Conservation (phyloP, 768 basidiomycete genomes). For the Amanita molliuscula region DNA sequence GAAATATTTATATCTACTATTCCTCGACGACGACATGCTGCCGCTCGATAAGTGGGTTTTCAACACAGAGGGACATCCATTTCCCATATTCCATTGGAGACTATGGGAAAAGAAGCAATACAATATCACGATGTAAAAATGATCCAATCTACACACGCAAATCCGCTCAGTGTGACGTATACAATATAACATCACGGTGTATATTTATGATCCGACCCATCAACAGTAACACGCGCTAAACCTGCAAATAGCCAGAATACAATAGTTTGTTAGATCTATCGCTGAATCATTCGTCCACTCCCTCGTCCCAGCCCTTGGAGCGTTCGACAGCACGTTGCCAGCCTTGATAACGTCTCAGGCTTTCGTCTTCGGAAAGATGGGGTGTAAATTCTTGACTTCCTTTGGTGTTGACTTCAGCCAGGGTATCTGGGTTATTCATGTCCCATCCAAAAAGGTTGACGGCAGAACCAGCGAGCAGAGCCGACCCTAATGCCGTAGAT, state of each 20-base stretch:
- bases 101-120: conserved; percentile 38
- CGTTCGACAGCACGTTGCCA: conserved; percentile 90
- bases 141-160: no score
- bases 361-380: conserved; percentile 34
- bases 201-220: no score
- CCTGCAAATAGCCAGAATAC: neutral
- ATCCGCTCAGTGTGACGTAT: no score
- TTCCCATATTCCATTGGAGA: conserved; percentile 64
- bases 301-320: conserved; percentile 73
- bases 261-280: neutral
- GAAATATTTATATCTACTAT: conserved; percentile 65
- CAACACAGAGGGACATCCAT: conserved; percentile 66
- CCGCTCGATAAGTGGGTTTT: conserved; percentile 46
- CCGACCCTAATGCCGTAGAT: conserved; percentile 93
- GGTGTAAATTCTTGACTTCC: conserved; percentile 69
- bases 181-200: conserved; percentile 26
- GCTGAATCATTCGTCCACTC: conserved; percentile 17
- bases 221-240: no score
- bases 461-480: conserved; percentile 86
- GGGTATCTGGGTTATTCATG: conserved; percentile 69
- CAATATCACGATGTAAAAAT: conserved; percentile 18
- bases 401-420: conserved; percentile 79
- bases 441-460: conserved; percentile 90
- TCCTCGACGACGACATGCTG: conserved; percentile 51
- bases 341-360: conserved; percentile 57